Base-by-base conservation (phyloP, 768 basidiomycete genomes). In the Boletus subparvulus region DNA sequence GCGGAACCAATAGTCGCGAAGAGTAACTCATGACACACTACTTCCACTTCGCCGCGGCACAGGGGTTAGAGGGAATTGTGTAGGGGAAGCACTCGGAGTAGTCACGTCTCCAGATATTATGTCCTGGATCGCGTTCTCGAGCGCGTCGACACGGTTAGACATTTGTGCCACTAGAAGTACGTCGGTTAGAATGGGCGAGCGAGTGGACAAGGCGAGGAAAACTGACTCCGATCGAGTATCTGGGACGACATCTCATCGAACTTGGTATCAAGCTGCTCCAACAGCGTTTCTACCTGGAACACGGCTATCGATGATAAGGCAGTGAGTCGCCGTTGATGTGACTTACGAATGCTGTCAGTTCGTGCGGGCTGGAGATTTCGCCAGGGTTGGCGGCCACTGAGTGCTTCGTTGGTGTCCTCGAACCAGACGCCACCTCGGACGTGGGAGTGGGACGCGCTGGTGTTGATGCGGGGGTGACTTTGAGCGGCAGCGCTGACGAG, bases 181-280 rank as follows among this genome's bases (percentile, higher is more conserved):
- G 40, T 60, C 48, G 50, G 61, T 62, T 33, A 56, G 56, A 19
- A 39, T 17, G 35, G 16, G 12, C 47, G 16, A 32, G 40, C 26
- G 40, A 51, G 40, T 47, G 37, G 51, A 61, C 12, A 44, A 47
- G 44, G 53, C 40, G 53, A 42, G 28, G 49, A 33, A 37, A 16
- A 80, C 87, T 63, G 67, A 92, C 90, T 92, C 64, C 88, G 80
- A 55, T 91, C 88, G 59, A 96, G 79, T 60, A 97, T 91, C 69
- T 95, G 90, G 19, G 79, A 79, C 33, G 93, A 95, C 92, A 95
- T 95, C 50, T 93, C 89, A 64, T 96, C 92, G 65, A 97, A 96
- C 60, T 91, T 91, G 47, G 82, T 65, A 65, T 97, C 94, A n/a
- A 97, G 78, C 64, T 94, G 89, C 62, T 92, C 89, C 12, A 97